phyloP scores from a whole-genome alignment of 2,329 filamentous ascomycete genomes.

The Venturia carpophila region DNA sequence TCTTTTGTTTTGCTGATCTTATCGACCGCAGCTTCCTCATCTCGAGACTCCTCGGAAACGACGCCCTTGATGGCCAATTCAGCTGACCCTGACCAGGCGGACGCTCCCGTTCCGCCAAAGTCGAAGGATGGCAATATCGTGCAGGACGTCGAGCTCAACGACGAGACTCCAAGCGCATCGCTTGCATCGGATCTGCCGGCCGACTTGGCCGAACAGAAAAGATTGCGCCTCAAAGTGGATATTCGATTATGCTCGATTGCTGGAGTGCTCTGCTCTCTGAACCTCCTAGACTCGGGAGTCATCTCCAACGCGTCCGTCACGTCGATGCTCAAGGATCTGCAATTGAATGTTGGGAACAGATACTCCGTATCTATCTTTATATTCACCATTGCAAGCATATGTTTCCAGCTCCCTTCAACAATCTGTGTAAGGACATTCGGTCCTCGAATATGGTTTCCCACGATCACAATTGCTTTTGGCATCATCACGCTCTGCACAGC shows the following conservation, averaged over 20 bases:
- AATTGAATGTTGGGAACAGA: constrained; percentile 52
- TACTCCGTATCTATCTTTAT: constrained; percentile 67
- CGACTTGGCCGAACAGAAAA: constrained; percentile 21
- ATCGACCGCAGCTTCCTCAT: background rate
- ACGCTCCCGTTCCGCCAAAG: background rate
- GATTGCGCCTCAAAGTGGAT: constrained; percentile 56
- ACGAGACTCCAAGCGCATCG: background rate
- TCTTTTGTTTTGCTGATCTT: background rate
- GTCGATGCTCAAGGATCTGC: constrained; percentile 56
- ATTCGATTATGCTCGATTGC: constrained; percentile 62
- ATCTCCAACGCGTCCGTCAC: constrained; percentile 63
- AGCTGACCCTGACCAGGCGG: constrained; percentile 8
- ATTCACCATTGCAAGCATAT: constrained; percentile 60
- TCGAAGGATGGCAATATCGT: background rate
- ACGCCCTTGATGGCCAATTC: constrained; percentile 16
- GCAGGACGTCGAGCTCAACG: background rate
- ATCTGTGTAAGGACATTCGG: constrained; percentile 58
- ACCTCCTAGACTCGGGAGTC: constrained; percentile 62
- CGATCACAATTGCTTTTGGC: constrained; percentile 48
- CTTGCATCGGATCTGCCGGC: background rate
- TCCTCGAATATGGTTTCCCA: constrained; percentile 54
- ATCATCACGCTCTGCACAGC: constrained; percentile 41
- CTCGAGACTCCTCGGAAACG: background rate
- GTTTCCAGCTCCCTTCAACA: constrained; percentile 61
- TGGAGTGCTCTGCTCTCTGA: constrained; percentile 60